These are phyloP conservation scores for Mychonastes homosphaera DNA, from an alignment of 139 green algal species.

Conservation along the genomic window DNA sequence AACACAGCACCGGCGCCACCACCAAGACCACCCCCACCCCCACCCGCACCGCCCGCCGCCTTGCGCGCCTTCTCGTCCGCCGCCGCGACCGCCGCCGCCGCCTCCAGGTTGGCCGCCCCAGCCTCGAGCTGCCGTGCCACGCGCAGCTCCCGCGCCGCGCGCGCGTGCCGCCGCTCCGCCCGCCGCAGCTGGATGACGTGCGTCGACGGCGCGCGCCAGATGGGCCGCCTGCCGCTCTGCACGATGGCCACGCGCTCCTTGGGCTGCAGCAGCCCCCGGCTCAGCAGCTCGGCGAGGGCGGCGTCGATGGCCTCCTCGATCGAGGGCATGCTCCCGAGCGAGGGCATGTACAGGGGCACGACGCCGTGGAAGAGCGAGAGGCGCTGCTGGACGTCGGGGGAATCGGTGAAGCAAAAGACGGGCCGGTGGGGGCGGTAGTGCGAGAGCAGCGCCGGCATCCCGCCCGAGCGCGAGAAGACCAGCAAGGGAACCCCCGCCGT, in stretches of 20 bases:
- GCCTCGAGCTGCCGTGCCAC: too few species aligned
- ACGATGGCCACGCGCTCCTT: conserved; percentile 68
- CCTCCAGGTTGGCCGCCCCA: too few species aligned
- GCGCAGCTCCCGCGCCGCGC: too few species aligned
- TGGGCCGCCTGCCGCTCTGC: conserved; percentile 63
- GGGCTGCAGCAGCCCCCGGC: conserved; percentile 36
- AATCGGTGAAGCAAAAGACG: conserved; percentile 72
- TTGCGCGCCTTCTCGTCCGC: too few species aligned
- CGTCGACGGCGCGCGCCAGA: conserved; percentile 63
- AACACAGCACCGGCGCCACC: too few species aligned
- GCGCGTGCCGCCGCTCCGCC: too few species aligned
- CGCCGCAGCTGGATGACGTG: conserved; percentile 63
- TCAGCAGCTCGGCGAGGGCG: conserved; percentile 50
- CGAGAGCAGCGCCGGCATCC: conserved; percentile 70
- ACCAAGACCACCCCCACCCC: too few species aligned
- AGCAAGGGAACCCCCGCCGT: conserved; percentile 48
- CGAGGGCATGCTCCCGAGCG: neutral
- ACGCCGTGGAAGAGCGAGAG: conserved; percentile 74
- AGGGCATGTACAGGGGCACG: conserved; percentile 45
- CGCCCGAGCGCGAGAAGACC: conserved; percentile 53
- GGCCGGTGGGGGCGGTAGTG: conserved; percentile 71
- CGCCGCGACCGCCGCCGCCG: too few species aligned
- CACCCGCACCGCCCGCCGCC: too few species aligned
- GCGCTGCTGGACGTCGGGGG: conserved; percentile 54
- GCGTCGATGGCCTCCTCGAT: conserved; percentile 41